Evolutionary conservation across 805 yeast genomes (phyloP).

Genomic region (Kockiozyma suomiensis): DNA sequence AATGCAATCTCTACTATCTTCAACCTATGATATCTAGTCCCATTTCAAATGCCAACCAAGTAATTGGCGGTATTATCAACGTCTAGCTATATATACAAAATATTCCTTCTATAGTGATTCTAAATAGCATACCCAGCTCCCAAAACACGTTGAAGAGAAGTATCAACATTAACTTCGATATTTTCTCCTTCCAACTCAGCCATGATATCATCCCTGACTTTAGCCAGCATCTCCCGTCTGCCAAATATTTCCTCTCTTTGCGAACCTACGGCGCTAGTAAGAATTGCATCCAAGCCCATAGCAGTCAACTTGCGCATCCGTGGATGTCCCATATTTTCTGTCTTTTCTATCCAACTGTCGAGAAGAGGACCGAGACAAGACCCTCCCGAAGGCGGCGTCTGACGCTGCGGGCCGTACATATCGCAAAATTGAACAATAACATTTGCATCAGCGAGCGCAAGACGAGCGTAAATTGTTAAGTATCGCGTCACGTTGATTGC

Average conservation of each 20-base stretch:
- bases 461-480: slow-evolving; percentile 35
- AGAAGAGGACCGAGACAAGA: slow-evolving; percentile 30
- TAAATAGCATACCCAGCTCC: slow-evolving; percentile 14
- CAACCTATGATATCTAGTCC: too few species aligned
- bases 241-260: slow-evolving; percentile 9
- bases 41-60: too few species aligned
- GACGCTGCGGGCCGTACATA: slow-evolving; percentile 14
- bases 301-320: slow-evolving; percentile 69
- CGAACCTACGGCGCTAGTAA: slow-evolving; percentile 31
- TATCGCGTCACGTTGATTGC: slow-evolving; percentile 40
- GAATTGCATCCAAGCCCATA: slow-evolving; percentile 60
- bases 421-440: slow-evolving; percentile 33
- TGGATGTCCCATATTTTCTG: slow-evolving; percentile 68
- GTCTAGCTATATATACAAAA: background rate
- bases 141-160: slow-evolving; percentile 7
- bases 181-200: slow-evolving; percentile 30
- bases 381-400: background rate
- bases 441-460: slow-evolving; percentile 35
- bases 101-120: background rate
- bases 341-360: slow-evolving; percentile 42
- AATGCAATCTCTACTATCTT: too few species aligned
- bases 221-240: slow-evolving; percentile 7
- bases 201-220: slow-evolving; percentile 16
- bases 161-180: slow-evolving; percentile 17
- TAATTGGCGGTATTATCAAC: background rate